These are phyloP conservation scores for Aspergillus avenaceus DNA, from an alignment of 495 filamentous ascomycete genomes.

Conservation along the genomic window DNA sequence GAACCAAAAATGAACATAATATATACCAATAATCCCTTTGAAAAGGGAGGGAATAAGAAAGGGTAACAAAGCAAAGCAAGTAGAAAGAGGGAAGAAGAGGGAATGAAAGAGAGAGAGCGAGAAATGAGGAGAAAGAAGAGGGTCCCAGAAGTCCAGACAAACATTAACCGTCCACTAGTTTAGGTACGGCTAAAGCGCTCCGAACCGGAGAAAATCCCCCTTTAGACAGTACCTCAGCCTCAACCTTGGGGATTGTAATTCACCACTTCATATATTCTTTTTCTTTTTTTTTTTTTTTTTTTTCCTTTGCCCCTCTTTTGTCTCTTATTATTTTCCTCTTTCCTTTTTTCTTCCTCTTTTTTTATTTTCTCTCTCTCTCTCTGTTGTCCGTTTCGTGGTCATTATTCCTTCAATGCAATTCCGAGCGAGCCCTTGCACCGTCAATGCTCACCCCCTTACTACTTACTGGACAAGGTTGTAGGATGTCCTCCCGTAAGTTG, in stretches of 20 bases:
- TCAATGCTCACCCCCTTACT: conserved; percentile 11
- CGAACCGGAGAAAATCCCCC: conserved; percentile 3
- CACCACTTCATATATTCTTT: not conserved
- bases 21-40: not conserved
- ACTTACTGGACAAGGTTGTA: conserved; percentile 13
- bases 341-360: no score
- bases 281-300: not conserved
- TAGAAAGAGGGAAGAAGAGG: not conserved
- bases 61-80: not conserved
- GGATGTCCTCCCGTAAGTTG: conserved; percentile 54
- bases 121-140: conserved; percentile 2
- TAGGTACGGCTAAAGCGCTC: conserved; percentile 12
- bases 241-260: not conserved
- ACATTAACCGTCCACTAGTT: no score
- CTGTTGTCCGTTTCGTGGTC: no score
- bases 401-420: no score
- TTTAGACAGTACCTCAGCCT: conserved; percentile 3
- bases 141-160: conserved; percentile 10
- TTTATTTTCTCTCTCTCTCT: no score
- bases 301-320: no score
- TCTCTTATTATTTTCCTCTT: no score
- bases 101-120: conserved; percentile 6
- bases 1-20: not conserved
- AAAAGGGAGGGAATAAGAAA: not conserved
- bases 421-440: not conserved